phyloP scores from a whole-genome alignment of 192 early-diverging fungal genomes.

The Lunasporangiospora selenospora region DNA sequence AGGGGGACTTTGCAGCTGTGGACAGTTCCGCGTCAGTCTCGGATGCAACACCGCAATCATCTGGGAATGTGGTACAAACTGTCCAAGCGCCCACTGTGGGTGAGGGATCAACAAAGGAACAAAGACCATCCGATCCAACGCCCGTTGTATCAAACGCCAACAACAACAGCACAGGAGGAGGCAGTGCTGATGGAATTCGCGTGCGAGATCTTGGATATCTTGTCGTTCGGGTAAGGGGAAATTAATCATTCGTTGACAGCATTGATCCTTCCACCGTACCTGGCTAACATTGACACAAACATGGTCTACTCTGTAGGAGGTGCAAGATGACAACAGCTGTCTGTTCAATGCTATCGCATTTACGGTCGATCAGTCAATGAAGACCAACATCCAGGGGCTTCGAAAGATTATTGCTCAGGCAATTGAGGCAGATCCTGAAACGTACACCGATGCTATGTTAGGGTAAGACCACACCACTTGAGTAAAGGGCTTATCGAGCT shows the following conservation, averaged over 20 bases:
- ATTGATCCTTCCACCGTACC: background rate
- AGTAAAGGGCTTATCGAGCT: background rate
- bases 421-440: constrained; percentile 59
- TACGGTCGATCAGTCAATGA: constrained; percentile 39
- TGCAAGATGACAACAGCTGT: constrained; percentile 76
- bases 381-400: constrained; percentile 29
- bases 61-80: no score
- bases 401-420: constrained; percentile 50
- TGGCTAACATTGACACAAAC: background rate
- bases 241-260: background rate
- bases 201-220: constrained; percentile 32
- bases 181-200: constrained; percentile 12
- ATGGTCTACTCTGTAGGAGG: constrained; percentile 49
- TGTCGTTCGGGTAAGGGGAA: constrained; percentile 31
- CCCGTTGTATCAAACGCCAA: no score
- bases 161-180: no score
- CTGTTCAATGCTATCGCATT: constrained; percentile 70
- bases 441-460: constrained; percentile 68
- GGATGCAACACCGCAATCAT: no score
- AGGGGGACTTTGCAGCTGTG: no score
- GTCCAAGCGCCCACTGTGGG: no score
- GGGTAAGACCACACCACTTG: constrained; percentile 48
- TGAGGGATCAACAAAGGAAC: no score
- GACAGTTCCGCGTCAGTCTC: no score
- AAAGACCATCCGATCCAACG: no score